Evolutionary conservation across 2,329 filamentous ascomycete species (phyloP).

Genomic region (Botrytis galanthina): DNA sequence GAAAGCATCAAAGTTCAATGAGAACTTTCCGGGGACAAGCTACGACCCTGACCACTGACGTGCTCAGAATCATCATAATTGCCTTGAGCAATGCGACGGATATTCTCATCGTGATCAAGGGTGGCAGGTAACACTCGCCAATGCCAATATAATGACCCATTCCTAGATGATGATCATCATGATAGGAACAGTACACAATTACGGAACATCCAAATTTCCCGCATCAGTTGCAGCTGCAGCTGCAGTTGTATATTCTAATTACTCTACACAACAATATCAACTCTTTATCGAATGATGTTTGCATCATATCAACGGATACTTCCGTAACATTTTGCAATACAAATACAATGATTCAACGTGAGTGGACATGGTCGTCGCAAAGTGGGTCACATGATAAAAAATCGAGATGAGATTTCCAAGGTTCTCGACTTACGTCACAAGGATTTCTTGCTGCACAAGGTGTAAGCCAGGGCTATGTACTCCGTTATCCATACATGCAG

Average conservation of each 20-base stretch:
- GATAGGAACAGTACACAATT: not conserved
- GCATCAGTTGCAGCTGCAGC: not conserved
- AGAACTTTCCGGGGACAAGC: not conserved
- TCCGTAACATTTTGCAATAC: not conserved
- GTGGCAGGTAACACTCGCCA: not conserved
- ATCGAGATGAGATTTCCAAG: constrained; percentile 5
- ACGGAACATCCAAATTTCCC: not conserved
- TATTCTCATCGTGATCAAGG: too few species aligned
- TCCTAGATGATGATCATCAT: too few species aligned
- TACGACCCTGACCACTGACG: not conserved
- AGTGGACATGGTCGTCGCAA: constrained; percentile 8
- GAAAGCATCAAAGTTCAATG: not conserved
- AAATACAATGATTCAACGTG: not conserved
- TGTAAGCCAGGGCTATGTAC: not conserved
- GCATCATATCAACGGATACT: not conserved
- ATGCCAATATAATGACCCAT: not conserved
- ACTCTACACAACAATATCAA: not conserved
- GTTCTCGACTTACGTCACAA: constrained; percentile 7
- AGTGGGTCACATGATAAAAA: constrained; percentile 8
- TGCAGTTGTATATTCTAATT: not conserved
- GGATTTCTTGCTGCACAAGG: not conserved
- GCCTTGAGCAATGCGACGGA: not conserved
- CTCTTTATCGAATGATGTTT: not conserved
- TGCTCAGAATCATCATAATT: not conserved
- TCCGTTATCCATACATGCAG: not conserved